Evolutionary conservation across 1,284 basidiomycete genomes (phyloP).

Genomic region (Ustilago vetiveriae): DNA sequence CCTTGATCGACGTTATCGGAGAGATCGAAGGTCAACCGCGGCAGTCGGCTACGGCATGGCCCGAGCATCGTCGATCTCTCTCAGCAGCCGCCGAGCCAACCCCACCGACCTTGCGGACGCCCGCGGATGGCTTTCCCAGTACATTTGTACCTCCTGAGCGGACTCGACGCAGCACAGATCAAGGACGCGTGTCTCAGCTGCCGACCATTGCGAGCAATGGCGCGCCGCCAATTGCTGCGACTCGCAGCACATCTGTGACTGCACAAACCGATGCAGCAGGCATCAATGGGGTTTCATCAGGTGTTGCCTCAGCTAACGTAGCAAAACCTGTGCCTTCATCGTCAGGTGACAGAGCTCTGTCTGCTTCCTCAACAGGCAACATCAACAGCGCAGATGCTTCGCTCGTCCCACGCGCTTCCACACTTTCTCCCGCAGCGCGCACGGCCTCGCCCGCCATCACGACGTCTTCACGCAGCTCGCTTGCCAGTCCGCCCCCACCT

Average conservation of each 20-base stretch:
- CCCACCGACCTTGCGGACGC: slow-evolving; percentile 10
- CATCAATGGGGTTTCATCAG: background rate
- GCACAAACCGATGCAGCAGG: slow-evolving; percentile 8
- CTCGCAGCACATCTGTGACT: slow-evolving; percentile 16
- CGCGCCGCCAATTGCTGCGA: slow-evolving; percentile 1
- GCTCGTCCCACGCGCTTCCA: slow-evolving; percentile 2
- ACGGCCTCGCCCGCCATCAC: slow-evolving; percentile 29
- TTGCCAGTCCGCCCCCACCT: slow-evolving; percentile 19
- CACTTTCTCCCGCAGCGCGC: slow-evolving; percentile 11
- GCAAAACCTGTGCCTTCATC: slow-evolving; percentile 12
- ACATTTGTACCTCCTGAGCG: slow-evolving; percentile 6
- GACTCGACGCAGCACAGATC: slow-evolving; percentile 31
- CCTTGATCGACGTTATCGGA: slow-evolving; percentile 45
- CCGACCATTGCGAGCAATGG: slow-evolving; percentile 19
- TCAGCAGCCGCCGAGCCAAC: slow-evolving; percentile 23
- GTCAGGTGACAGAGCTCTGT: slow-evolving; percentile 6
- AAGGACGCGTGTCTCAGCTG: slow-evolving; percentile 19
- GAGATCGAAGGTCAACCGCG: slow-evolving; percentile 28
- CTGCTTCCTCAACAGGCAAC: slow-evolving; percentile 9
- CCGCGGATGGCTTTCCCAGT: slow-evolving; percentile 12
- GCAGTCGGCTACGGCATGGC: background rate
- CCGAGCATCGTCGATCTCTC: slow-evolving; percentile 22
- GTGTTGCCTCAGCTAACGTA: background rate
- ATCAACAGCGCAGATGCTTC: background rate
- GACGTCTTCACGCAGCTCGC: slow-evolving; percentile 25